These are phyloP conservation scores for Coemansia sp. DNA, from an alignment of 192 early-diverging fungal genomes.

Conservation along the genomic window DNA sequence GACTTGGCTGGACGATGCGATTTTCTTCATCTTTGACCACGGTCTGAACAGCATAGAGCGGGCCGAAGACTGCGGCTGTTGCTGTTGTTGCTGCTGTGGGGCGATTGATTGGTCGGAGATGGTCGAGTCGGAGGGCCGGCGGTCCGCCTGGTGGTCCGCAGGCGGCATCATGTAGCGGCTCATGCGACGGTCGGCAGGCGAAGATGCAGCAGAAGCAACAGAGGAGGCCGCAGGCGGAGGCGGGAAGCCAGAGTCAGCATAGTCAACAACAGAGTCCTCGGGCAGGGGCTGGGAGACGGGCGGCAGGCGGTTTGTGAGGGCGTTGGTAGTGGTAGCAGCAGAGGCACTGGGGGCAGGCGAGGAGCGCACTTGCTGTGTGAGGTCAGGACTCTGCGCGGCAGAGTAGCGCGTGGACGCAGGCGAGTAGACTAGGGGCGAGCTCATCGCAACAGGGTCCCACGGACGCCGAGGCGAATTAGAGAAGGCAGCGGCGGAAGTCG, in stretches of 20 bases:
- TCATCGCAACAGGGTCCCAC: slow-evolving; percentile 30
- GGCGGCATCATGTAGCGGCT: slow-evolving; percentile 29
- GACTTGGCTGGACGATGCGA: slow-evolving; percentile 36
- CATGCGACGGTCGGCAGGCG: slow-evolving; percentile 2
- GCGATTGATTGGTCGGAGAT: not conserved
- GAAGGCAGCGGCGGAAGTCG: slow-evolving; percentile 16
- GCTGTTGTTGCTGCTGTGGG: slow-evolving; percentile 16
- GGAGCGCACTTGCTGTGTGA: too few relatives aligned
- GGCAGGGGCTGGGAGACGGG: slow-evolving; percentile 27
- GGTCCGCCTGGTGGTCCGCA: slow-evolving; percentile 12
- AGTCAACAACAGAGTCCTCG: slow-evolving; percentile 25
- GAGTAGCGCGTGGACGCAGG: slow-evolving; percentile 26
- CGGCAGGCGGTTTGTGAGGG: slow-evolving; percentile 24
- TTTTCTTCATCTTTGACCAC: slow-evolving; percentile 52
- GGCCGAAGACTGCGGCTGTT: slow-evolving; percentile 17
- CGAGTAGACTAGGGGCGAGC: slow-evolving; percentile 15
- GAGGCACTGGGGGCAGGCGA: too few relatives aligned
- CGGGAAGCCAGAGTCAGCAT: not conserved
- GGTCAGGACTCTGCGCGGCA: slow-evolving; percentile 24
- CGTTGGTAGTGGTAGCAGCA: not conserved
- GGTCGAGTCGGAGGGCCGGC: slow-evolving; percentile 32
- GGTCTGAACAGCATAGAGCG: slow-evolving; percentile 43
- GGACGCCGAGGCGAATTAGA: slow-evolving; percentile 19
- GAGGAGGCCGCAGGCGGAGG: not conserved
- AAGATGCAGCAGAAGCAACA: not conserved